phyloP scores from a whole-genome alignment of 2,329 filamentous ascomycete species.

The Scytalidium sp. region DNA sequence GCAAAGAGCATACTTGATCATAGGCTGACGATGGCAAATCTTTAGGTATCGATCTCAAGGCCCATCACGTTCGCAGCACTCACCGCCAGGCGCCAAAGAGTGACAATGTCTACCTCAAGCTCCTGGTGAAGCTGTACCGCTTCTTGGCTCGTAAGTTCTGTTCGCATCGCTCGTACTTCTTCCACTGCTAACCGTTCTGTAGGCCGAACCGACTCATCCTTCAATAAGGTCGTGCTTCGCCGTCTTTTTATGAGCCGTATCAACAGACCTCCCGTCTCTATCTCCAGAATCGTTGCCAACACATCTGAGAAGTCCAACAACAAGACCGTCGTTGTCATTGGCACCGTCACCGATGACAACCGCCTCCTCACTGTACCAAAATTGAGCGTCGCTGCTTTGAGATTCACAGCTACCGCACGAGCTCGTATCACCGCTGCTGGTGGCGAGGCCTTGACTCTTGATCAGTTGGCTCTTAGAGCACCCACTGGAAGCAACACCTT shows the following conservation, averaged over 20 bases:
- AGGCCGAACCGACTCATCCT: conserved; percentile 94
- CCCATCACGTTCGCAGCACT: conserved; percentile 65
- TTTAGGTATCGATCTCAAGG: conserved; percentile 69
- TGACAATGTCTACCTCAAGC: conserved; percentile 96
- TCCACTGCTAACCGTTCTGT: conserved; percentile 9
- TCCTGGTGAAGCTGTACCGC: conserved; percentile 97
- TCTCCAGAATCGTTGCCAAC: conserved; percentile 83
- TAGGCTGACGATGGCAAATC: conserved; percentile 58
- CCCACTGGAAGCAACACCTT: conserved; percentile 97
- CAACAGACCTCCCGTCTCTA: conserved; percentile 92
- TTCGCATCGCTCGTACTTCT: conserved; percentile 5
- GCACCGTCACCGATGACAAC: conserved; percentile 97
- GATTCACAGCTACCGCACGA: conserved; percentile 94
- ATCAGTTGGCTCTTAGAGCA: conserved; percentile 93
- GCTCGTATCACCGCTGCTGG: conserved; percentile 91
- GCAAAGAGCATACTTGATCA: conserved; percentile 62
- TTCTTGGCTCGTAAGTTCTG: conserved; percentile 83
- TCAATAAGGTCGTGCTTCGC: conserved; percentile 99
- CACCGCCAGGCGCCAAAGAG: conserved; percentile 97
- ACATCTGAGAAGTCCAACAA: conserved; percentile 61
- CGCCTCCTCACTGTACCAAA: conserved; percentile 88
- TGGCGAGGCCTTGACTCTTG: conserved; percentile 91
- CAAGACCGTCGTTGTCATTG: conserved; percentile 92
- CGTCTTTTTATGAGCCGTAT: conserved; percentile 98
- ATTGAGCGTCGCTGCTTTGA: conserved; percentile 87